These are phyloP conservation scores for Phellopilus nigrolimitatus DNA, from an alignment of 1,284 basidiomycete genomes.

Conservation along the genomic window DNA sequence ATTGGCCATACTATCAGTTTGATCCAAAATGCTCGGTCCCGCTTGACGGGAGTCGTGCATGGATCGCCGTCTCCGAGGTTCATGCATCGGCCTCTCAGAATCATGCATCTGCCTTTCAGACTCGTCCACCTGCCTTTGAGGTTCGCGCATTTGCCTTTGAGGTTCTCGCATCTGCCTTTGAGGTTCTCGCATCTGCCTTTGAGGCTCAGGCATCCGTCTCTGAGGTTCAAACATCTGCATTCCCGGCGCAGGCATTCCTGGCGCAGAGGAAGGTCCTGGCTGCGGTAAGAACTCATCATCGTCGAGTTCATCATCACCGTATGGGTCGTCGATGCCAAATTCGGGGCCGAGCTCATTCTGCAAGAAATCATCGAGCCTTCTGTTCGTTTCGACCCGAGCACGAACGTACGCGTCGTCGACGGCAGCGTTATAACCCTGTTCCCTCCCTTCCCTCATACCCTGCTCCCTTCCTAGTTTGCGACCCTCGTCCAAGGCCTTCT, in stretches of 20 bases:
- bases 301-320: slow-evolving; percentile 1
- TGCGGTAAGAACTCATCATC: too few relatives aligned
- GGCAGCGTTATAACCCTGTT: slow-evolving; percentile 23
- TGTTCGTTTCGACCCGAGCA: too few relatives aligned
- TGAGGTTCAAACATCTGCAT: neutral
- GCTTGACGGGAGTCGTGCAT: too few relatives aligned
- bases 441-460: slow-evolving; percentile 34
- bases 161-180: neutral
- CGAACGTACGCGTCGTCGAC: neutral
- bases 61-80: too few relatives aligned
- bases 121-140: neutral
- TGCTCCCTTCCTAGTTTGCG: slow-evolving; percentile 37
- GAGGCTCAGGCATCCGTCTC: neutral
- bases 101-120: too few relatives aligned
- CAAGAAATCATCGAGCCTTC: too few relatives aligned
- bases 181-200: neutral
- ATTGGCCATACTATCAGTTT: too few relatives aligned
- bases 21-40: too few relatives aligned
- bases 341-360: neutral
- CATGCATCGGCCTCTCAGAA: too few relatives aligned
- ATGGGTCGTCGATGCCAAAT: neutral
- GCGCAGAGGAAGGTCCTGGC: too few relatives aligned
- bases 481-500: slow-evolving; percentile 41
- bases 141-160: neutral
- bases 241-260: neutral